phyloP scores from a whole-genome alignment of 2,329 filamentous ascomycete species.

The Aspergillus pseudoterreus region DNA sequence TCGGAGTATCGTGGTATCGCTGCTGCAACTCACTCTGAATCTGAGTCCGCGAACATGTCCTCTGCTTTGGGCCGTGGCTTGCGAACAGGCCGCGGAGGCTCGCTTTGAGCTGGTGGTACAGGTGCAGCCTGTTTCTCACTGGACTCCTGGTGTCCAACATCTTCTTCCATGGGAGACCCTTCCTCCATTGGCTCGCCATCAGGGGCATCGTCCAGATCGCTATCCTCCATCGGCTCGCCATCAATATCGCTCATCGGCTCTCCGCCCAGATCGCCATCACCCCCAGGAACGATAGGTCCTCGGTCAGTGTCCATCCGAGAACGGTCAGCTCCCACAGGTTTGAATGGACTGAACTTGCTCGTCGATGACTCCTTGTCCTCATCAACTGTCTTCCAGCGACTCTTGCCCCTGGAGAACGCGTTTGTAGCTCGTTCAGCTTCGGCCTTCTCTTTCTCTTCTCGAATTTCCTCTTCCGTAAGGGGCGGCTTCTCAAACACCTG shows the following conservation, averaged over 20 bases:
- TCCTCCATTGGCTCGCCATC: conserved; percentile 49
- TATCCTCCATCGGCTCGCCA: conserved; percentile 46
- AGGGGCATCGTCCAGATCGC: conserved; percentile 45
- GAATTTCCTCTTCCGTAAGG: conserved; percentile 45
- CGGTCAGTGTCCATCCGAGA: conserved; percentile 33
- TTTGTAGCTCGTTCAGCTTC: conserved; percentile 37
- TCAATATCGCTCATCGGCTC: conserved; percentile 43
- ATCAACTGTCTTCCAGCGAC: conserved; percentile 45
- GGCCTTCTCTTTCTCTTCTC: conserved; percentile 41
- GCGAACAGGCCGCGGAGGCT: conserved; percentile 34
- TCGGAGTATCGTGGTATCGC: background rate
- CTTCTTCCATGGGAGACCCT: conserved; percentile 31
- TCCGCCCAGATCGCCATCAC: conserved; percentile 43
- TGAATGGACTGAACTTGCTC: conserved; percentile 26
- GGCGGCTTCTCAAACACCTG: conserved; percentile 70
- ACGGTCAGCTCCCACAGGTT: conserved; percentile 21
- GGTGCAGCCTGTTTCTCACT: conserved; percentile 17
- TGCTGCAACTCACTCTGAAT: conserved; percentile 43
- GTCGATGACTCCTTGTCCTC: conserved; percentile 40
- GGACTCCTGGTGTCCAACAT: conserved; percentile 19
- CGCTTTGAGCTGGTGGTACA: conserved; percentile 23
- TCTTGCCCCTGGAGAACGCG: conserved; percentile 40
- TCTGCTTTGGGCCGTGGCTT: conserved; percentile 69
- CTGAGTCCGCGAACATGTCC: conserved; percentile 84
- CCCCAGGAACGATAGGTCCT: conserved; percentile 28